A percentile compares a stretch with the other conserved stretches of the same genome.
Evolutionary conservation across 345 rosid species (phyloP).

Genomic region (Brassica juncea): DNA sequence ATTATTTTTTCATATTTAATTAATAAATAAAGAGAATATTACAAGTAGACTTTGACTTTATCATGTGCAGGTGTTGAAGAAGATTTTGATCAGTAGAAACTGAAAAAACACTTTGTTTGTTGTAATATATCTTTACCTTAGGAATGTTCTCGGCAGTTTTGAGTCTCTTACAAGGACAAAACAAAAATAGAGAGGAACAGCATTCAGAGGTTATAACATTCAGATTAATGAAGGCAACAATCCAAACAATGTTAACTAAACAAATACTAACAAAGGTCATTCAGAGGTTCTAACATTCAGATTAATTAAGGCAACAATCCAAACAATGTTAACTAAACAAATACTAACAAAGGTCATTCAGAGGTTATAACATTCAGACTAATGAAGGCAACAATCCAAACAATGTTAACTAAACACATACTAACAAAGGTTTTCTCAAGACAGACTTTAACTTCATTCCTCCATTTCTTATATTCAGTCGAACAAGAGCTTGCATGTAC

Average conservation of each 20-base stretch:
- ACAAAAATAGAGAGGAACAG: background rate
- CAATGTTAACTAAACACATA: background rate
- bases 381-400: slow-evolving; percentile 6
- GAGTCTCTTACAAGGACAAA: background rate
- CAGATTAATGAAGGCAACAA: slow-evolving; percentile 8
- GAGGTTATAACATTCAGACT: background rate
- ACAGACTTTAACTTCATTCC: background rate
- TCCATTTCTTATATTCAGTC: slow-evolving; percentile 5
- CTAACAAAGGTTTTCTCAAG: background rate
- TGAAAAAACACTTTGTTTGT: background rate
- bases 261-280: background rate
- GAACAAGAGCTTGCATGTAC: slow-evolving; percentile 31
- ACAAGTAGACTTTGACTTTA: background rate
- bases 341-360: too few relatives aligned
- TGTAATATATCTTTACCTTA: background rate
- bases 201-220: background rate
- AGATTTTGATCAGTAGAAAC: background rate
- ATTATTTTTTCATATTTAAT: background rate
- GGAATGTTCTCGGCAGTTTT: background rate
- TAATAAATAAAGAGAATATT: background rate
- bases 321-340: background rate
- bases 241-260: background rate
- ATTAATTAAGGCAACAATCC: slow-evolving; percentile 4
- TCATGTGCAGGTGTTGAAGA: background rate
- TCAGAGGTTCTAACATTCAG: background rate